Percentiles rank a stretch among this genome's conserved stretches.
phyloP scores from a whole-genome alignment of 345 rosid genomes.

The Excoecaria cochinchinensis region DNA sequence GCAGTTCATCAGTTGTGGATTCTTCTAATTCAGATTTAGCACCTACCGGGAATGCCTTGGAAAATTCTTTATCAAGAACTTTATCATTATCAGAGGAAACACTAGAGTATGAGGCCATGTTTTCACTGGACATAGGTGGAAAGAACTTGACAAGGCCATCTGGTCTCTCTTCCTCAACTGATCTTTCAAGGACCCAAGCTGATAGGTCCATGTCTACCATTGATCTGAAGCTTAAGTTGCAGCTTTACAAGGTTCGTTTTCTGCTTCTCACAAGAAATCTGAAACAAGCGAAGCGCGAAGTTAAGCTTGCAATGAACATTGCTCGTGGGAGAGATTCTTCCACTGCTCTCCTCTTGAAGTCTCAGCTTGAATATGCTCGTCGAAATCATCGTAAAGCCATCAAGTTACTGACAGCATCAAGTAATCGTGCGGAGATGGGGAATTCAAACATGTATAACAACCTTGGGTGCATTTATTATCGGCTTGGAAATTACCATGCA shows the following conservation, averaged over 20 bases:
- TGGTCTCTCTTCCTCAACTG: constrained; percentile 54
- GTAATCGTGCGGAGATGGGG: constrained; percentile 62
- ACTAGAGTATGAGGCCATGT: constrained; percentile 71
- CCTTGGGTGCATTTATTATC: constrained; percentile 91
- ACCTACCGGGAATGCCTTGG: constrained; percentile 50
- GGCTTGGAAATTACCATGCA: constrained; percentile 63
- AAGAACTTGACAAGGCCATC: constrained; percentile 55
- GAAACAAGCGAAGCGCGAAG: constrained; percentile 95
- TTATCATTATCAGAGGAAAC: constrained; percentile 67
- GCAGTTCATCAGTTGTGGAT: constrained; percentile 57
- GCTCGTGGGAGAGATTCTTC: constrained; percentile 89
- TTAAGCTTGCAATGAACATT: constrained; percentile 90
- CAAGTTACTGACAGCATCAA: constrained; percentile 80
- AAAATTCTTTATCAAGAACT: constrained; percentile 65
- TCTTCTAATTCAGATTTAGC: constrained; percentile 59
- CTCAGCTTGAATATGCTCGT: constrained; percentile 96
- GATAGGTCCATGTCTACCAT: constrained; percentile 55
- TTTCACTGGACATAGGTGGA: constrained; percentile 63
- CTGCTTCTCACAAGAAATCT: constrained; percentile 84
- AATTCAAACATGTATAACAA: constrained; percentile 78
- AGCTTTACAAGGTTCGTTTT: constrained; percentile 87
- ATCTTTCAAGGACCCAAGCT: constrained; percentile 52
- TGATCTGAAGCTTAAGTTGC: constrained; percentile 91
- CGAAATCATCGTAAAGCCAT: constrained; percentile 93
- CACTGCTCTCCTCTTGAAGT: constrained; percentile 81